phyloP scores from a whole-genome alignment of 345 rosid species.

The Linum tenue region DNA sequence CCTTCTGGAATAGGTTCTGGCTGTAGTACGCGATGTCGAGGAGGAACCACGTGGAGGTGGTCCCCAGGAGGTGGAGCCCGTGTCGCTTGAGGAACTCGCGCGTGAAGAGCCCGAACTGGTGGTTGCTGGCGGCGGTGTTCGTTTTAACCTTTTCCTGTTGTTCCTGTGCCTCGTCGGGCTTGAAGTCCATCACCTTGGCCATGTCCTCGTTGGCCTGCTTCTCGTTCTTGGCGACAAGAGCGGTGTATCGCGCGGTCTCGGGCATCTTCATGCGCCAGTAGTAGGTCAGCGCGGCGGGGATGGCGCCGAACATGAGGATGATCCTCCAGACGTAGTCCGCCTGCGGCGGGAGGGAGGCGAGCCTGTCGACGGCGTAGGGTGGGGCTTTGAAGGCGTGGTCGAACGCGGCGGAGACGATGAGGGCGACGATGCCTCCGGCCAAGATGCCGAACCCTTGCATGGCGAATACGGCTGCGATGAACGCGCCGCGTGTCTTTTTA shows the following conservation, averaged over 20 bases:
- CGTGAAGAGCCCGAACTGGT: slow-evolving; percentile 16
- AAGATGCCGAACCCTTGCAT: not conserved
- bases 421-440: slow-evolving; percentile 25
- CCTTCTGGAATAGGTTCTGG: slow-evolving; percentile 25
- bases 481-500: slow-evolving; percentile 32
- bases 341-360: slow-evolving; percentile 46
- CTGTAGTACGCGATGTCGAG: slow-evolving; percentile 23
- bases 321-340: slow-evolving; percentile 84
- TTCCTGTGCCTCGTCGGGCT: slow-evolving; percentile 1
- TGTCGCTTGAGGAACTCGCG: slow-evolving; percentile 17
- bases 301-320: slow-evolving; percentile 68
- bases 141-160: slow-evolving; percentile 6
- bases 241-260: slow-evolving; percentile 82
- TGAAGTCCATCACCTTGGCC: slow-evolving; percentile 15
- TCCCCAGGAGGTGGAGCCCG: slow-evolving; percentile 21
- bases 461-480: slow-evolving; percentile 37
- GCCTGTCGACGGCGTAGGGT: slow-evolving; percentile 28
- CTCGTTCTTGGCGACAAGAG: slow-evolving; percentile 70
- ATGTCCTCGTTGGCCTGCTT: slow-evolving; percentile 52
- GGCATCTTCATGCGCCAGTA: slow-evolving; percentile 86
- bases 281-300: slow-evolving; percentile 72
- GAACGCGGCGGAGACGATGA: slow-evolving; percentile 43
- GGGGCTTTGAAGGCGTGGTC: slow-evolving; percentile 42
- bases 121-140: not conserved
- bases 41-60: slow-evolving; percentile 21